These are phyloP conservation scores for Dentipellis sp. DNA, from an alignment of 768 basidiomycete genomes.

Conservation along the genomic window DNA sequence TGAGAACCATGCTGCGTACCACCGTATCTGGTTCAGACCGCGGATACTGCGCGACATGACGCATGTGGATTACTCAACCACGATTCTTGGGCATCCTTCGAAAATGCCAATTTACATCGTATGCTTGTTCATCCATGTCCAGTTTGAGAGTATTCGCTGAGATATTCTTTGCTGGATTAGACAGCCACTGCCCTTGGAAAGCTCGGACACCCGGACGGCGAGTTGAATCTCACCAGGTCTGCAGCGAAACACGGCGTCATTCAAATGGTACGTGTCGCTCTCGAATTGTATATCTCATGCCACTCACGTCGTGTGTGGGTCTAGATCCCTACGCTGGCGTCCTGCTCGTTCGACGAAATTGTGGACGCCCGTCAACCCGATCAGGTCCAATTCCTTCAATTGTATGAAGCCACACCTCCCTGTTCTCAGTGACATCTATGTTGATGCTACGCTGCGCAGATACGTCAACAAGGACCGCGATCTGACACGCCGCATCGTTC, in stretches of 20 bases:
- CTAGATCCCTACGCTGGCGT: conserved; percentile 91
- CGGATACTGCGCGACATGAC: conserved; percentile 66
- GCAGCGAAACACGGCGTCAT: conserved; percentile 73
- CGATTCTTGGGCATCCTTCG: conserved; percentile 66
- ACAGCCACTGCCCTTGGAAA: conserved; percentile 88
- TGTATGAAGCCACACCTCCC: conserved; percentile 34
- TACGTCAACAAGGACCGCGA: conserved; percentile 90
- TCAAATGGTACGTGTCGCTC: conserved; percentile 46
- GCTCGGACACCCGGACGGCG: conserved; percentile 93
- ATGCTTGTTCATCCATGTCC: conserved; percentile 12
- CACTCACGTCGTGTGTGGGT: neutral
- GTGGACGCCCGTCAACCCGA: conserved; percentile 74
- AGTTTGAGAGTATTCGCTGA: neutral
- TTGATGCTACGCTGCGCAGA: conserved; percentile 24
- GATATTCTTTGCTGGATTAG: conserved; percentile 18
- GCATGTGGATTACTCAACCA: conserved; percentile 78
- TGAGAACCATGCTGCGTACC: conserved; percentile 88
- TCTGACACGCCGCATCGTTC: conserved; percentile 78
- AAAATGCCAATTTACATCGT: conserved; percentile 80
- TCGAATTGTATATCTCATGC: neutral
- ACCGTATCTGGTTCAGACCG: conserved; percentile 47
- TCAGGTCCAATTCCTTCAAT: conserved; percentile 81
- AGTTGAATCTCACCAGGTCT: conserved; percentile 82
- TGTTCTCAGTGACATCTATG: neutral
- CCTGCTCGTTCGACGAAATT: conserved; percentile 93